phyloP scores from a whole-genome alignment of 495 filamentous ascomycete species.

The Annulohypoxylon nitens region DNA sequence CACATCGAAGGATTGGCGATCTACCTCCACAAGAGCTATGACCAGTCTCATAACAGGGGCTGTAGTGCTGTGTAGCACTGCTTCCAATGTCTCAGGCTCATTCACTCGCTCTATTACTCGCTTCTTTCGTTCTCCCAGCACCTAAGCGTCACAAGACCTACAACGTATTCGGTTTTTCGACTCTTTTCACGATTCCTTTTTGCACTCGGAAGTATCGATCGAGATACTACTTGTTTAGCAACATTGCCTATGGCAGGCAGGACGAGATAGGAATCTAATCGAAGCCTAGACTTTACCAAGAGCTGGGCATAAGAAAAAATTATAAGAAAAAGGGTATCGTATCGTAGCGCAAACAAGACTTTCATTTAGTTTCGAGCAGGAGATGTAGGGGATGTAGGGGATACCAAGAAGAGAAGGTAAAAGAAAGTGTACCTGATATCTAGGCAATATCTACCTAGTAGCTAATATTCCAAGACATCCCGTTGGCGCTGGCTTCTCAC shows the following conservation, averaged over 20 bases:
- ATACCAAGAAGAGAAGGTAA: slow-evolving; percentile 34
- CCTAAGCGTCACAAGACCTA: neutral
- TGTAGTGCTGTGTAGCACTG: neutral
- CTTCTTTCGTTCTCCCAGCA: neutral
- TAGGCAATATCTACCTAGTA: no score
- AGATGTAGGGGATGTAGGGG: no score
- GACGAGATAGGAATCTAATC: slow-evolving; percentile 1
- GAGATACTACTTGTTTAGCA: neutral
- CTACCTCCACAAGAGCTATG: slow-evolving; percentile 11
- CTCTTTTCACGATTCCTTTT: slow-evolving; percentile 5
- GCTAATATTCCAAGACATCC: no score
- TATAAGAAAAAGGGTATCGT: no score
- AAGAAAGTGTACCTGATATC: neutral
- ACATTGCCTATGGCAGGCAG: slow-evolving; percentile 8
- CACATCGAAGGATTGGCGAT: slow-evolving; percentile 18
- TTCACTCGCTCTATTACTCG: slow-evolving; percentile 9
- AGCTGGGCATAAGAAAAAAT: slow-evolving; percentile 34
- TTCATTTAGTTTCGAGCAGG: neutral
- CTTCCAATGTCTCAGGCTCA: slow-evolving; percentile 23
- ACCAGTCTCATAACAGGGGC: neutral
- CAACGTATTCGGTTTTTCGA: slow-evolving; percentile 1
- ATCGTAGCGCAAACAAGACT: neutral
- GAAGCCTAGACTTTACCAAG: slow-evolving; percentile 38
- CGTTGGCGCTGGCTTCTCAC: no score
- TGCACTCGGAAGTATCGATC: neutral